A percentile compares a stretch with the other conserved stretches of the same genome.
phyloP scores from a whole-genome alignment of 192 early-diverging fungal species.

The Entomortierella parvispora region DNA sequence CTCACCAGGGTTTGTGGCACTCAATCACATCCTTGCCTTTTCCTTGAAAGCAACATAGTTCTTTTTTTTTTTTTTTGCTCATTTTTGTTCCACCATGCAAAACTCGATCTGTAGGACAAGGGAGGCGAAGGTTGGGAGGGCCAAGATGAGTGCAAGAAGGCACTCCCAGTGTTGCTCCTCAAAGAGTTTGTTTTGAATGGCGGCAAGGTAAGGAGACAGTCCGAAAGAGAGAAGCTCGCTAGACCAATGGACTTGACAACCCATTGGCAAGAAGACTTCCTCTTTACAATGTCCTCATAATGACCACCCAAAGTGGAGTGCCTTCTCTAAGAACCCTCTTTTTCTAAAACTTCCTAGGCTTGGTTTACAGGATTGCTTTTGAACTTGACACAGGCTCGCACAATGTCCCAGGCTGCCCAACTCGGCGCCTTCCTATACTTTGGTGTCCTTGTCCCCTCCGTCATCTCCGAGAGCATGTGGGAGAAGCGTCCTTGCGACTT shows the following conservation, averaged over 20 bases:
- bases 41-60: neutral
- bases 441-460: constrained; percentile 27
- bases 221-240: no score
- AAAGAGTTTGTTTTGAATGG: constrained; percentile 38
- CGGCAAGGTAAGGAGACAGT: constrained; percentile 30
- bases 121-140: constrained; percentile 27
- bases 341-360: constrained; percentile 9
- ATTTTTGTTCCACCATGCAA: neutral
- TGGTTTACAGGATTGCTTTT: constrained; percentile 47
- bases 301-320: no score
- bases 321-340: no score
- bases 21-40: neutral
- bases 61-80: neutral
- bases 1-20: neutral
- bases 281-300: no score
- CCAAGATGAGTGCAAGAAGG: neutral
- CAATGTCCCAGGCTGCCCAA: constrained; percentile 41
- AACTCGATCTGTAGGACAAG: constrained; percentile 27
- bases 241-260: neutral
- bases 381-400: constrained; percentile 46
- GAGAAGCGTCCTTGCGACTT: constrained; percentile 41
- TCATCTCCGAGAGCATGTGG: constrained; percentile 42
- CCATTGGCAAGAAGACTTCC: neutral
- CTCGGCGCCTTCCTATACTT: constrained; percentile 43
- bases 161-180: constrained; percentile 15